Evolutionary conservation across 257 asterid species (phyloP).

Genomic region (Lavandula angustifolia): DNA sequence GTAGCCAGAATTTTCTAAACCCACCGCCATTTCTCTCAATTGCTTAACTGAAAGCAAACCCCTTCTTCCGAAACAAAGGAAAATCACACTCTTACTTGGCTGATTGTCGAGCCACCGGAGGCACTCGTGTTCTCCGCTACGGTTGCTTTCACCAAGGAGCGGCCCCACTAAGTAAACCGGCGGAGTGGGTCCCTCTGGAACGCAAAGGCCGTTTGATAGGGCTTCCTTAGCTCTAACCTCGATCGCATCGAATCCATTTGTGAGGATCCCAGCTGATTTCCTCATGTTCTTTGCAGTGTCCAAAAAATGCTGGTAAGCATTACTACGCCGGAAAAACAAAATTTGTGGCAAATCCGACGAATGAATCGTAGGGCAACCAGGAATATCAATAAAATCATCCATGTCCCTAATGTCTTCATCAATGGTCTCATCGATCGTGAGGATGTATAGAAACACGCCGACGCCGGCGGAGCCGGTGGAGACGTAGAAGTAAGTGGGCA

Average conservation of each 20-base stretch:
- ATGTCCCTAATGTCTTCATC: neutral
- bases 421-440: constrained; percentile 28
- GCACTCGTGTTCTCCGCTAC: constrained; percentile 16
- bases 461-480: constrained; percentile 30
- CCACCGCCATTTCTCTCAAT: too few species aligned
- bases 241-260: constrained; percentile 33
- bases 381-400: constrained; percentile 19
- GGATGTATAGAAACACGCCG: constrained; percentile 26
- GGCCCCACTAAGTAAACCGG: constrained; percentile 53
- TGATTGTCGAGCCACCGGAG: neutral
- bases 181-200: constrained; percentile 44
- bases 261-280: constrained; percentile 33
- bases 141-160: neutral
- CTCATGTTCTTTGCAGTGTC: constrained; percentile 24
- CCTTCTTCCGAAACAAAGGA: neutral
- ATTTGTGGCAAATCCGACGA: constrained; percentile 27
- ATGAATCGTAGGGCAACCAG: constrained; percentile 35
- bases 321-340: constrained; percentile 29
- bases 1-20: too few species aligned
- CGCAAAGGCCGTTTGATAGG: constrained; percentile 35
- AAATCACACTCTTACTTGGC: neutral
- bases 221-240: constrained; percentile 38
- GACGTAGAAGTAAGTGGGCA: constrained; percentile 39
- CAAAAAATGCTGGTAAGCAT: constrained; percentile 29
- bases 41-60: too few species aligned